These are phyloP conservation scores for Populus simonii DNA, from an alignment of 345 rosid genomes.

Conservation along the genomic window DNA sequence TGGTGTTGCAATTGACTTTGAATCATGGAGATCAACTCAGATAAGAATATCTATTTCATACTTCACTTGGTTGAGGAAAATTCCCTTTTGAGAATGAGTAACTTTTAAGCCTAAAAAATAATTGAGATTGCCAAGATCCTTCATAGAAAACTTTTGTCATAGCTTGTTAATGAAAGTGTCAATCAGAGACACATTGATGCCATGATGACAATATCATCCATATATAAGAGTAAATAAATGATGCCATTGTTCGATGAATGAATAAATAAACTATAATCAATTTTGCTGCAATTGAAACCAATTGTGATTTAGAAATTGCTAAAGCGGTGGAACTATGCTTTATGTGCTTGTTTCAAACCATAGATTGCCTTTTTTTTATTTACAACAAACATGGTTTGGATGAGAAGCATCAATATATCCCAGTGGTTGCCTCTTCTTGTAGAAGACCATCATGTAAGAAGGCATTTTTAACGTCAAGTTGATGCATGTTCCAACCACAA, in stretches of 20 bases:
- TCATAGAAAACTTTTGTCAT: not conserved
- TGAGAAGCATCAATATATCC: not conserved
- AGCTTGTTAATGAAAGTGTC: not conserved
- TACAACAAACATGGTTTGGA: not conserved
- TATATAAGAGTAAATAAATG: not conserved
- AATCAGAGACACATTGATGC: not conserved
- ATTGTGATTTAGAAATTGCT: not conserved
- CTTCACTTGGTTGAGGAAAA: too few relatives aligned
- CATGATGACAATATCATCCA: not conserved
- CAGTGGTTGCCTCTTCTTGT: not conserved
- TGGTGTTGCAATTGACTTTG: too few relatives aligned
- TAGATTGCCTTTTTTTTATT: not conserved
- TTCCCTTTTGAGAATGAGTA: too few relatives aligned
- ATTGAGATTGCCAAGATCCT: not conserved
- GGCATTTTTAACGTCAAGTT: too few relatives aligned
- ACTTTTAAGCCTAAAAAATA: not conserved
- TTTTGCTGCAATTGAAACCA: not conserved
- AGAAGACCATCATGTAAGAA: not conserved
- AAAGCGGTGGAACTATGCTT: fast-evolving
- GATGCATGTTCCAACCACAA: not conserved
- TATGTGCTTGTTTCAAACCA: not conserved
- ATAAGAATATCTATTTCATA: too few relatives aligned
- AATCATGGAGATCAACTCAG: too few relatives aligned
- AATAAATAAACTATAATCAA: not conserved
- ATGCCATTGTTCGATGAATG: fast-evolving